phyloP scores from a whole-genome alignment of 2,329 filamentous ascomycete species.

The Fusarium torreyae region DNA sequence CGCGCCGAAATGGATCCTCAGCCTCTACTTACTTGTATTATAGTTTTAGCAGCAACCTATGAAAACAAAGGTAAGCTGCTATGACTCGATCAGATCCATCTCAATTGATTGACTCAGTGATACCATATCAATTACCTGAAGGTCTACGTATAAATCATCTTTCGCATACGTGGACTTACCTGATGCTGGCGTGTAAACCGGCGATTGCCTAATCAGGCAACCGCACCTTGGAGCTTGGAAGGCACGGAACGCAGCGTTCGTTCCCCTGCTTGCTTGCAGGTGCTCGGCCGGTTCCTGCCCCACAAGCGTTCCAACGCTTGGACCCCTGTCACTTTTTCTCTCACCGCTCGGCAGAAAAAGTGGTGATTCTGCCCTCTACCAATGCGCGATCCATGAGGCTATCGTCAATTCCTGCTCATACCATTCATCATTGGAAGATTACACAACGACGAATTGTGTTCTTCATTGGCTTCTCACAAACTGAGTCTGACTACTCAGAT shows the following conservation, averaged over 20 bases:
- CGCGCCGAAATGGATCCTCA: too few relatives aligned
- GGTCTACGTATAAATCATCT: background rate
- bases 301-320: constrained; percentile 10
- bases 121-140: background rate
- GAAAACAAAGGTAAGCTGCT: too few relatives aligned
- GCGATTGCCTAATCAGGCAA: constrained; percentile 45
- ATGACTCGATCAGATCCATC: background rate
- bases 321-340: background rate
- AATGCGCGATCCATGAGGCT: constrained; percentile 28
- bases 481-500: fast-evolving
- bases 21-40: too few relatives aligned
- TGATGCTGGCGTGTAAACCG: constrained; percentile 17
- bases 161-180: background rate
- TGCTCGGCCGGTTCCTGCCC: constrained; percentile 15
- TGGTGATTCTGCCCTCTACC: constrained; percentile 22
- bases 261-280: constrained; percentile 9
- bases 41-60: too few relatives aligned
- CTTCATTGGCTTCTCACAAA: background rate
- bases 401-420: constrained; percentile 36
- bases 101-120: too few relatives aligned
- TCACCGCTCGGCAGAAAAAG: constrained; percentile 55
- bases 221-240: constrained; percentile 20
- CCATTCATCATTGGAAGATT: constrained; percentile 17
- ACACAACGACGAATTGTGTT: constrained; percentile 12
- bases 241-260: constrained; percentile 6